phyloP scores from a whole-genome alignment of 441 rosid species.

The Populus tomentosa region DNA sequence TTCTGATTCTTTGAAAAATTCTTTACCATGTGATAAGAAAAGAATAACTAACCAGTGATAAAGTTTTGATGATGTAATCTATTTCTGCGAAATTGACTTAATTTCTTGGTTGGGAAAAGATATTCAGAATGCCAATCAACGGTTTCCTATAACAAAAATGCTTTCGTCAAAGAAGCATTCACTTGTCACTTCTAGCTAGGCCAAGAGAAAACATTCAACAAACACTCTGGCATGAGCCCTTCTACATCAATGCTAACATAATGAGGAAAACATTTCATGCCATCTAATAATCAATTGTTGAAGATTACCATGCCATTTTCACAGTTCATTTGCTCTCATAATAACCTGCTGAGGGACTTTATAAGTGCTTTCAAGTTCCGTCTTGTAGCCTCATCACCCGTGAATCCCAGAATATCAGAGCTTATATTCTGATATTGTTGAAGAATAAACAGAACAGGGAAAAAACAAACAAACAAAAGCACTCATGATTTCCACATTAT shows the following conservation, averaged over 20 bases:
- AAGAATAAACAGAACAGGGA: neutral
- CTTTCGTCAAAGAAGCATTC: neutral
- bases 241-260: constrained; percentile 14
- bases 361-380: constrained; percentile 76
- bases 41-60: neutral
- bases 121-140: constrained; percentile 3
- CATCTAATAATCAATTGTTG: constrained; percentile 9
- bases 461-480: neutral
- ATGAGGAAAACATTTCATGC: constrained; percentile 9
- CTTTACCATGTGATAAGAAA: neutral
- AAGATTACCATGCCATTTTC: neutral
- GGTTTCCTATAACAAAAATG: constrained; percentile 10
- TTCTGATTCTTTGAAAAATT: neutral
- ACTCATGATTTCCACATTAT: neutral
- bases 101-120: neutral
- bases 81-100: neutral
- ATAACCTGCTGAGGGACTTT: constrained; percentile 84
- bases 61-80: neutral
- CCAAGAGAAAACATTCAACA: constrained; percentile 1
- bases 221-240: constrained; percentile 1
- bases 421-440: constrained; percentile 64
- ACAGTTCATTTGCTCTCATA: constrained; percentile 33
- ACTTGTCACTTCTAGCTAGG: neutral
- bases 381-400: constrained; percentile 86
- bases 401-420: constrained; percentile 91